phyloP scores from a whole-genome alignment of 352 stramenopile species.

The Discostella stelligera region DNA sequence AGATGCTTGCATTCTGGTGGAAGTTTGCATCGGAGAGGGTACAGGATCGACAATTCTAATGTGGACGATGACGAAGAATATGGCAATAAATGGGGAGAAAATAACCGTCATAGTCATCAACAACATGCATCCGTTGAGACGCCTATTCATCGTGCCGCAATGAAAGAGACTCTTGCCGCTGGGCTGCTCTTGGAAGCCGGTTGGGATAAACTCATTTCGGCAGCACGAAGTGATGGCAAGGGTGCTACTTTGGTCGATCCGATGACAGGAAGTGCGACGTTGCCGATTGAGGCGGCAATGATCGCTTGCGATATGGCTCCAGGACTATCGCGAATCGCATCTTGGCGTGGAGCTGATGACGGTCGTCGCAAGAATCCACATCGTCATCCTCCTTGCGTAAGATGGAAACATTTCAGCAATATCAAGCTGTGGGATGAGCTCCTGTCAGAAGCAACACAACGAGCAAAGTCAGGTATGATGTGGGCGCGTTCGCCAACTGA shows the following conservation, averaged over 20 bases:
- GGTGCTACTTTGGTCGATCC: conserved; percentile 73
- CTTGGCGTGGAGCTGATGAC: conserved; percentile 13
- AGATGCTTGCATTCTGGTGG: conserved; percentile 65
- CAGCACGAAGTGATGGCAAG: conserved; percentile 25
- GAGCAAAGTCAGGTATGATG: conserved; percentile 53
- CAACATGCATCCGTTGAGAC: conserved; percentile 5
- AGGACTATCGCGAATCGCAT: conserved; percentile 74
- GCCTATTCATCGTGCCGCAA: conserved; percentile 83
- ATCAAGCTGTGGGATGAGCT: conserved; percentile 59
- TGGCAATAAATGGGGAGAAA: conserved; percentile 1
- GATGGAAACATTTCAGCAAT: conserved; percentile 63
- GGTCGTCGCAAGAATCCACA: conserved; percentile 38
- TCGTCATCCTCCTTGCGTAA: conserved; percentile 55
- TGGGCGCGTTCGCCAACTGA: conserved; percentile 29
- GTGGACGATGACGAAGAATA: conserved; percentile 13
- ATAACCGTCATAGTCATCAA: background rate
- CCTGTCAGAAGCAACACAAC: conserved; percentile 56
- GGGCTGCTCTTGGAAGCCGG: conserved; percentile 66
- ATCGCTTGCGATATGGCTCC: conserved; percentile 82
- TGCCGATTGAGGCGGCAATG: conserved; percentile 84
- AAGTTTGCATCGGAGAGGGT: conserved; percentile 84
- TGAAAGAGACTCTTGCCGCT: conserved; percentile 85
- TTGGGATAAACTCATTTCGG: conserved; percentile 46
- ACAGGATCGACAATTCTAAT: conserved; percentile 48
- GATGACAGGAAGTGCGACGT: conserved; percentile 84